Percentiles rank a stretch among this genome's conserved stretches.
phyloP scores from a whole-genome alignment of 1,139 yeast species.

The Pneumocystis sp. region DNA sequence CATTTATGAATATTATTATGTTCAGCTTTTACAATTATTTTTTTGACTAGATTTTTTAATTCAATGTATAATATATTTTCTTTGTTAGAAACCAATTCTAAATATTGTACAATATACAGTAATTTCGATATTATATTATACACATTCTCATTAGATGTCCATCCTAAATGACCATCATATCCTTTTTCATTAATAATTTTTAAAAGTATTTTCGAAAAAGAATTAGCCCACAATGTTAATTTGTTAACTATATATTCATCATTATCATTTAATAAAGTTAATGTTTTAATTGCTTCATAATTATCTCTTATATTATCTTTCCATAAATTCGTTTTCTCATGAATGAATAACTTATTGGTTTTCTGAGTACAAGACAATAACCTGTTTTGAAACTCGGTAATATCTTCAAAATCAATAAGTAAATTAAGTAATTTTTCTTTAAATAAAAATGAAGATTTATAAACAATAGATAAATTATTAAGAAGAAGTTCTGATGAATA shows the following conservation, averaged over 20 bases:
- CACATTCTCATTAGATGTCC: slow-evolving; percentile 4
- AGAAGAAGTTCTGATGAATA: slow-evolving; percentile 2
- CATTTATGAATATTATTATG: background rate
- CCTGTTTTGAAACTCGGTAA: slow-evolving; percentile 7
- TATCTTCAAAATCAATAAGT: slow-evolving; percentile 1
- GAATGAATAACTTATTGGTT: slow-evolving; percentile 29
- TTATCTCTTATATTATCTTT: slow-evolving; percentile 20
- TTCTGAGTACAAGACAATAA: slow-evolving; percentile 9
- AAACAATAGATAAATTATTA: slow-evolving; percentile 3
- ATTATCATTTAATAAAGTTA: slow-evolving; percentile 4
- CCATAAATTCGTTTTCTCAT: slow-evolving; percentile 38
- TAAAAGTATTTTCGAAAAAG: background rate
- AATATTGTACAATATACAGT: background rate
- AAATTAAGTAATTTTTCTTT: background rate
- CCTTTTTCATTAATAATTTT: slow-evolving; percentile 5
- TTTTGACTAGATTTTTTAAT: background rate
- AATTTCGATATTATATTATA: slow-evolving; percentile 4
- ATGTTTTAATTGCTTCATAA: slow-evolving; percentile 3
- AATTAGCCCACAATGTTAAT: slow-evolving; percentile 1
- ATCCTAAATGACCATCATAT: slow-evolving; percentile 8
- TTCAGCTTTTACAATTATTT: background rate
- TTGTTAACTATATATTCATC: slow-evolving; percentile 4
- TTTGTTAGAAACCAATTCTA: background rate
- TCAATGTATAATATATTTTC: background rate
- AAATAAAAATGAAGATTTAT: slow-evolving; percentile 2